These are phyloP conservation scores for Tricharina praecox DNA, from an alignment of 495 filamentous ascomycete species.

Conservation along the genomic window DNA sequence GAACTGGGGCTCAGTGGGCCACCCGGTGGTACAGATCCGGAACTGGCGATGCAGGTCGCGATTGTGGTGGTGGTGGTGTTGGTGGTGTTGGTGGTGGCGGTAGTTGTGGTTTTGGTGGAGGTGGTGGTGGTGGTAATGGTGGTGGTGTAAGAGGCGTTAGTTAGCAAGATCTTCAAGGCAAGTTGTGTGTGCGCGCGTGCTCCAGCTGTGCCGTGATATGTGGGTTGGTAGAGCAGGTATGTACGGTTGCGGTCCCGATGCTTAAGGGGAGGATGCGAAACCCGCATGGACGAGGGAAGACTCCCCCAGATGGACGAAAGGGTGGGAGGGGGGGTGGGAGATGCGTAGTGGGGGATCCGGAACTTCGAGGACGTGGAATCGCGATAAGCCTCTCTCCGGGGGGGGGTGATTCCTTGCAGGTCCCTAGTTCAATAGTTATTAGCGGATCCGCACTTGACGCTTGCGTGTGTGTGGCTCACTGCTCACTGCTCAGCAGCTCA, in stretches of 20 bases:
- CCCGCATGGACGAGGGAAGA: neutral
- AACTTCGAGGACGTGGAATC: no score
- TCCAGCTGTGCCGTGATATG: no score
- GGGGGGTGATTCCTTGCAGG: neutral
- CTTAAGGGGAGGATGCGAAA: neutral
- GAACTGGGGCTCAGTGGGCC: neutral
- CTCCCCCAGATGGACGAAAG: neutral
- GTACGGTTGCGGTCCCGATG: no score
- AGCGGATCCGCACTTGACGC: slow-evolving; percentile 2
- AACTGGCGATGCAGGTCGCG: no score
- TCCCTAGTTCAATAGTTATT: no score
- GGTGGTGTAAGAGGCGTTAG: neutral
- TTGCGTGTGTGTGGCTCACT: neutral
- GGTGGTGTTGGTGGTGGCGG: neutral
- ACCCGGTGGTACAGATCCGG: no score
- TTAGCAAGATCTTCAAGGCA: neutral
- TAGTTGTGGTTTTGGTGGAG: neutral
- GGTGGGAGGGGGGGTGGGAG: neutral
- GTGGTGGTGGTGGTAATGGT: neutral
- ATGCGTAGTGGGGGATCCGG: neutral
- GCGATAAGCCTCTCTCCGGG: slow-evolving; percentile 5
- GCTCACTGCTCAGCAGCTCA: no score
- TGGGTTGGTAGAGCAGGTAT: no score
- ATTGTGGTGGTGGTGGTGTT: neutral
- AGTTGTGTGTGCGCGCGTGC: neutral